Base-by-base conservation (phyloP, 1,139 yeast genomes). In the Lodderomyces margitis region DNA sequence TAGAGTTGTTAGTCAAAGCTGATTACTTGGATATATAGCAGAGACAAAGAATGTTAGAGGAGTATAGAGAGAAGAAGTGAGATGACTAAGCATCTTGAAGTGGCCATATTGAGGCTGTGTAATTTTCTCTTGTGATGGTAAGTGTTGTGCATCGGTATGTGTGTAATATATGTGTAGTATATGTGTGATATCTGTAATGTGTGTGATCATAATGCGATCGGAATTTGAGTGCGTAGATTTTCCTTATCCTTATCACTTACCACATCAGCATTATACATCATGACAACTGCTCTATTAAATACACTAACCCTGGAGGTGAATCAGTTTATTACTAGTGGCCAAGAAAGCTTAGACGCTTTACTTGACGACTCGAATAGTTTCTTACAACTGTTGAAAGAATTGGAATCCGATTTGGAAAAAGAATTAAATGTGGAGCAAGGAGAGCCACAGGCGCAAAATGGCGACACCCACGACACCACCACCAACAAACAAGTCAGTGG, bases 1-100 rank as follows among this genome's bases (percentile, higher is more conserved):
- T 92, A 50, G 98, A 92, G 56, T 67, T 92, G 51, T 66, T 92
- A 38, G 94, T 92, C 31, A 95, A 95, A 25, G 96, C 98, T 0
- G 98, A 91, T 58, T 89, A 80, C 58, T 68, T 89, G 53, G 92
- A 87, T 56, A 81, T 82, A 41, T 71, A 28, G 38, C 36, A 15
- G 25, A 7, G n/a, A 30, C 12, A n/a, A n/a, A 30, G 16, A 30
- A 30, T 8, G 33, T 8, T 8, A 23, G 25, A 8, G 11, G 25
- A 9, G 8, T 8, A 23, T 8, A 23, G 25, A 23, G 25, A 23
- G 25, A 23, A 11, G 10, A 23, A 11, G 8, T 23, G 25, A 23
- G 25, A 23, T n/a, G n/a, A n/a, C n/a, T 23, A 9, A 4, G n/a
- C 5, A 8, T 23, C 11, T 23, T 23, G 25, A 23, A 10, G 25